These are phyloP conservation scores for Neocatenulostroma microsporum DNA, from an alignment of 2,329 filamentous ascomycete genomes.

Conservation along the genomic window DNA sequence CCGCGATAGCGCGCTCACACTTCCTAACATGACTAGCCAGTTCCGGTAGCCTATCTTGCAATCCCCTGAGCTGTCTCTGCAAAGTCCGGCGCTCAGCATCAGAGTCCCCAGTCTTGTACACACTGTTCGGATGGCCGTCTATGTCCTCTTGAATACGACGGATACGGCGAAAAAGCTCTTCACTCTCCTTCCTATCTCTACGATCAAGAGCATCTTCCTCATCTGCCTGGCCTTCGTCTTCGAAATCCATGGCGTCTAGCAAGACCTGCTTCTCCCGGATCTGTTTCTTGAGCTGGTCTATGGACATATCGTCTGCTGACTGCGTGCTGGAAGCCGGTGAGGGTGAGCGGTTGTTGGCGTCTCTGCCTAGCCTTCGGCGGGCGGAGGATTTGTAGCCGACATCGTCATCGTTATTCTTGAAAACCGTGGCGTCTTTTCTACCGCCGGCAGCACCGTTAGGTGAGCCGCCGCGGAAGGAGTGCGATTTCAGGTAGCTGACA, in stretches of 20 bases:
- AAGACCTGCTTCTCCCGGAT: slow-evolving; percentile 91
- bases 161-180: slow-evolving; percentile 89
- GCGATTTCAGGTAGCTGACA: slow-evolving; percentile 95
- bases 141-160: slow-evolving; percentile 90
- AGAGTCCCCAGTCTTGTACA: slow-evolving; percentile 63
- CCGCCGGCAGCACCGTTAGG: slow-evolving; percentile 43
- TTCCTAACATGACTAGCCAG: slow-evolving; percentile 86
- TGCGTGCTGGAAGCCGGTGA: slow-evolving; percentile 65
- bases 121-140: slow-evolving; percentile 75
- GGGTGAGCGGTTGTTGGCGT: slow-evolving; percentile 57
- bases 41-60: slow-evolving; percentile 84
- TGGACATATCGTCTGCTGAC: slow-evolving; percentile 64
- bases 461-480: slow-evolving; percentile 63
- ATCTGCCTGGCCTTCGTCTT: slow-evolving; percentile 80
- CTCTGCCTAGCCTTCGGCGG: slow-evolving; percentile 66
- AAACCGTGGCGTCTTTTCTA: slow-evolving; percentile 92
- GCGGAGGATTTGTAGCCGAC: slow-evolving; percentile 85
- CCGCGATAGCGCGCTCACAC: slow-evolving; percentile 86
- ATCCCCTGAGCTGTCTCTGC: slow-evolving; percentile 78
- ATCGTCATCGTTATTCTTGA: slow-evolving; percentile 88
- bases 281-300: slow-evolving; percentile 86
- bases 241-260: slow-evolving; percentile 92
- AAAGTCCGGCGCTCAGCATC: slow-evolving; percentile 80
- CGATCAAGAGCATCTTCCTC: slow-evolving; percentile 89
- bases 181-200: slow-evolving; percentile 81